Evolutionary conservation across 768 basidiomycete genomes (phyloP), one percentile per base, ranked within the genome.

Genomic region (Boletus vermiculosoides): DNA sequence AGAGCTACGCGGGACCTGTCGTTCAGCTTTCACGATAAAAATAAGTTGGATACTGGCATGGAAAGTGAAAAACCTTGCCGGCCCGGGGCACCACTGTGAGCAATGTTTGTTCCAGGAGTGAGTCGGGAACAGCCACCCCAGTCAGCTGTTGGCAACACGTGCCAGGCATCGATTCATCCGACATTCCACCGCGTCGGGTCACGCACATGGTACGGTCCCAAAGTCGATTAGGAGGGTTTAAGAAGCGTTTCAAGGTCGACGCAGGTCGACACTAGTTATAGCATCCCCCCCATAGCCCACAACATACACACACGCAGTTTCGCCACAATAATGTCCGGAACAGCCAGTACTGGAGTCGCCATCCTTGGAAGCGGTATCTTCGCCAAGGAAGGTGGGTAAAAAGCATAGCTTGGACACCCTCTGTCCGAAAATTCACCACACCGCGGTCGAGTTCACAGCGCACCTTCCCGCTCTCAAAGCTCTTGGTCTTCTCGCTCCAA

Each of bases 361-460:
- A 82, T 94, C 63, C 82, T 94, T 45, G 91, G 91, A 58, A 84
- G 88, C 48, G 91, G 92, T 22, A 79, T 92, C 55, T 91, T 91
- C 62, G 87, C 86, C 52, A 85, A 78, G 63, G 83, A 87, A 78
- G 88, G 88, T 87, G 63, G 46, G 81, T 75, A 23, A 40, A 22
- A 23, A 28, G 5, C 28, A 22, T 40, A 50, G 16, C 34, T 41
- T 42, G 39, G 50, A 57, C 39, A 44, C 45, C 15, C 41, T 57
- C 58, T 48, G 23, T 59, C 62, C 60, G 60, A 54, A 55, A 51
- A 60, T 60, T 70, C 58, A 66, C 60, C 60, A 61, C 45, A 47
- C 65, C 57, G 62, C 66, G 57, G 64, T 65, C 61, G 49, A 40
- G 16, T 39, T 56, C 62, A 61, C 73, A 85, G 90, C 90, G 28